Conservation (phyloP, 1,284 basidiomycete species). For the Moniliophthora roreri region DNA sequence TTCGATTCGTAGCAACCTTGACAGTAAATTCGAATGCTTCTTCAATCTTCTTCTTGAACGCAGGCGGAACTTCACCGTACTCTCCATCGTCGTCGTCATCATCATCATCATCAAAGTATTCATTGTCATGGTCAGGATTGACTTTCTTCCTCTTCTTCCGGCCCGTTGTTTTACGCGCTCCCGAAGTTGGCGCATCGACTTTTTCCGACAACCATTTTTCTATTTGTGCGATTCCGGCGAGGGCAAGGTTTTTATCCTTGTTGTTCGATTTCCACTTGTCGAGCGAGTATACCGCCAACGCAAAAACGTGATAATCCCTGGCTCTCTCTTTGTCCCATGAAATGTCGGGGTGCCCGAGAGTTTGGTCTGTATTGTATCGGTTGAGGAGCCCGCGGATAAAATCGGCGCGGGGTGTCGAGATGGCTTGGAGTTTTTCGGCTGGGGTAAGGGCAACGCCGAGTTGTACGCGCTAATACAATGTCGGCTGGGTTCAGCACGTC, state of each 20-base stretch:
- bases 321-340: slow-evolving; percentile 59
- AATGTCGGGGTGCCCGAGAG: slow-evolving; percentile 35
- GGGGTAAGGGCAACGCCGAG: slow-evolving; percentile 77
- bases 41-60: slow-evolving; percentile 35
- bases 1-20: slow-evolving; percentile 35
- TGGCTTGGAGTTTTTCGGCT: slow-evolving; percentile 70
- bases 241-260: slow-evolving; percentile 17
- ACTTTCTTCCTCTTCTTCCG: background rate
- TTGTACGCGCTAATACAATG: slow-evolving; percentile 60
- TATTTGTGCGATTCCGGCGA: slow-evolving; percentile 30
- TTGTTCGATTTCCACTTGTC: slow-evolving; percentile 31
- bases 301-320: slow-evolving; percentile 61
- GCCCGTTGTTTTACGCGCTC: background rate
- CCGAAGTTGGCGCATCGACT: background rate
- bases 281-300: slow-evolving; percentile 52
- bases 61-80: slow-evolving; percentile 19
- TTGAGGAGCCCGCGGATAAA: slow-evolving; percentile 53
- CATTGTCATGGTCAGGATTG: background rate
- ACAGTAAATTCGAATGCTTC: slow-evolving; percentile 46
- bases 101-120: background rate
- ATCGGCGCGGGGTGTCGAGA: slow-evolving; percentile 47
- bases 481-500: too few relatives aligned
- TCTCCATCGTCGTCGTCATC: background rate
- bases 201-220: background rate
- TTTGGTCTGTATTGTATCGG: slow-evolving; percentile 39